Conservation (phyloP, 1,139 yeast species). For the Yamadazyma pseudoaaseri region DNA sequence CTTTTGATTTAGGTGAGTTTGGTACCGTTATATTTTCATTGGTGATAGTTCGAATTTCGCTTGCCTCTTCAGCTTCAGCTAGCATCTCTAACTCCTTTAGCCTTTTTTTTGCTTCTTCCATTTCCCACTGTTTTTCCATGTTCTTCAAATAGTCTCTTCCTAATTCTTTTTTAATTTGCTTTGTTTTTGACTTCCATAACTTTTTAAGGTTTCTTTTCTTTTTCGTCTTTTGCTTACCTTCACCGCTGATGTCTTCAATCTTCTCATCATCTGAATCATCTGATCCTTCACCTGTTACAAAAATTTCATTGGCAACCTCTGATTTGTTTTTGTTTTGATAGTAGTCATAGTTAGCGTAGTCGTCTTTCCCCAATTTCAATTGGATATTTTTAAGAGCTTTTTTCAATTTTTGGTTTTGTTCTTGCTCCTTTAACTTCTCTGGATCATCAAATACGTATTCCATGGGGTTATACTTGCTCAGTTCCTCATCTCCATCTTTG, state of each 20-base stretch:
- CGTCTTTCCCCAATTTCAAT: slow-evolving; percentile 30
- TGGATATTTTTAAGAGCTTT: slow-evolving; percentile 30
- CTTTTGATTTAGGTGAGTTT: not conserved
- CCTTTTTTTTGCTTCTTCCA: slow-evolving; percentile 17
- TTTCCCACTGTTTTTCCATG: slow-evolving; percentile 23
- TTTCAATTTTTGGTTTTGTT: slow-evolving; percentile 23
- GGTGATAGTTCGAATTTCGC: slow-evolving; percentile 4
- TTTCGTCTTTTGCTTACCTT: slow-evolving; percentile 11
- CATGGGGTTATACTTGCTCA: slow-evolving; percentile 39
- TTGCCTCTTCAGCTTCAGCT: slow-evolving; percentile 4
- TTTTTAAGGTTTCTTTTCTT: slow-evolving; percentile 26
- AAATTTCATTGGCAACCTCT: slow-evolving; percentile 11
- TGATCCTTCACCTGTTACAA: slow-evolving; percentile 15
- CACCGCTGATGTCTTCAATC: slow-evolving; percentile 9
- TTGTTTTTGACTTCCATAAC: slow-evolving; percentile 24
- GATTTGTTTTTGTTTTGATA: slow-evolving; percentile 22
- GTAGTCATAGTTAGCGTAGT: slow-evolving; percentile 38
- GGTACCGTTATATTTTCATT: not conserved
- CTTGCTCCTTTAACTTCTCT: slow-evolving; percentile 17
- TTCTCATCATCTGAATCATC: slow-evolving; percentile 20
- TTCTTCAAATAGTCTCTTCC: slow-evolving; percentile 31
- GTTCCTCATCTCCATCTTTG: slow-evolving; percentile 28
- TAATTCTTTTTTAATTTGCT: slow-evolving; percentile 29
- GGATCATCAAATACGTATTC: slow-evolving; percentile 39
- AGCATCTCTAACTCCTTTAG: slow-evolving; percentile 12